Evolutionary conservation across 2,329 filamentous ascomycete species (phyloP), one percentile per base, ranked within the genome.

Genomic region (Hymenoscyphus albidus): DNA sequence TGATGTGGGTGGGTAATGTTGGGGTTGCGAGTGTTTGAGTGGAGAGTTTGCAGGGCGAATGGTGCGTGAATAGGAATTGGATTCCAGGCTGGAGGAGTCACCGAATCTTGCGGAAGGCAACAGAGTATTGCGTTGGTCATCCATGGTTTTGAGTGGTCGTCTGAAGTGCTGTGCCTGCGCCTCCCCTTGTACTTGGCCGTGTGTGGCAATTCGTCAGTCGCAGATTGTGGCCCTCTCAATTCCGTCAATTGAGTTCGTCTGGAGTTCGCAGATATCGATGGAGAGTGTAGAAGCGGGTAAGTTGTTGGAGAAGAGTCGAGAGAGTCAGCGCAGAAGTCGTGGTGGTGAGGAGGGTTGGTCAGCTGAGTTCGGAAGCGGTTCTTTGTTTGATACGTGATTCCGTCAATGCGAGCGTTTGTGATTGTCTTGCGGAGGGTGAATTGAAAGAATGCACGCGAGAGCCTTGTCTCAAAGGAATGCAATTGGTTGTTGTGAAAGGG

Each of bases 31-130:
- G 35, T 35, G 48, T 54, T 54, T 54, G 48, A 18, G 12, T 18
- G 63, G 58, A 22, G 61, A 62, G 31, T 32, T 16, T 42, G 56
- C 54, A n/a, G 62, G 51, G 10, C 27, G 35, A 62, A 58, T 65
- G 62, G 65, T 61, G 58, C 39, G 58, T 44, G 62, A 56, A 58
- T 61, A 65, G 67, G 68, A 64, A 66, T 67, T 66, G 62, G 63
- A 54, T 7, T 54, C 48, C 48, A 54, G 35, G 35, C 9, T 57
- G 51, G 62, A 69, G 68, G 67, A 69, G 63, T 68, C 64, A 69
- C 69, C 69, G 72, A 74, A 73, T 59, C 68, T 62, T 66, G 68
- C 71, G 65, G 71, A 73, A 74, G 70, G 65, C 67, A 68, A 71
- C 63, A 69, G 68, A 65, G 64, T 68, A 62, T 67, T 60, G 67